A percentile compares a stretch with the other conserved stretches of the same genome.
These are phyloP conservation scores for Lotus japonicus DNA, from an alignment of 306 rosid genomes.

Conservation along the genomic window DNA sequence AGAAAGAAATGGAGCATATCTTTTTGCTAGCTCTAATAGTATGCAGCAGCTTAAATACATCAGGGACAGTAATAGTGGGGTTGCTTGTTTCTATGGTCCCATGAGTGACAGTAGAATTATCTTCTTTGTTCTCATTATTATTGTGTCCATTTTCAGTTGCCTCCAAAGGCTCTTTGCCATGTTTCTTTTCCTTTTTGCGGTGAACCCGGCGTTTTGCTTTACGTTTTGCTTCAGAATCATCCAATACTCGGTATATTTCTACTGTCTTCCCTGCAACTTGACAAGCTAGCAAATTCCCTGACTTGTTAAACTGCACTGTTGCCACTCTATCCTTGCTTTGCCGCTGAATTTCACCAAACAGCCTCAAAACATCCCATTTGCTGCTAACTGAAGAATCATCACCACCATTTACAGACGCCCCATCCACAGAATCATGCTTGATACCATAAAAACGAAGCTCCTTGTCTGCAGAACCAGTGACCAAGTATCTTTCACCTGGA, in stretches of 20 bases:
- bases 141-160: slow-evolving; percentile 37
- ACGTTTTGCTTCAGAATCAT: slow-evolving; percentile 70
- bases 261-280: slow-evolving; percentile 87
- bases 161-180: slow-evolving; percentile 42
- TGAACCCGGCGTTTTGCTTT: slow-evolving; percentile 84
- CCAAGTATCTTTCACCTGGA: slow-evolving; percentile 64
- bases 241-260: slow-evolving; percentile 76
- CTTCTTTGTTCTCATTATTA: slow-evolving; percentile 39
- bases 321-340: slow-evolving; percentile 87
- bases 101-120: slow-evolving; percentile 8
- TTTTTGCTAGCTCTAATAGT: slow-evolving; percentile 79
- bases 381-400: slow-evolving; percentile 38
- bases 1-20: slow-evolving; percentile 84
- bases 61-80: slow-evolving; percentile 48
- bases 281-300: slow-evolving; percentile 81
- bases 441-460: slow-evolving; percentile 77
- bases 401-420: slow-evolving; percentile 32
- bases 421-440: slow-evolving; percentile 44
- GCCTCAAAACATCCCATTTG: slow-evolving; percentile 74
- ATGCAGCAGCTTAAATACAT: slow-evolving; percentile 82
- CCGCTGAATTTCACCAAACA: slow-evolving; percentile 80
- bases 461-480: slow-evolving; percentile 81
- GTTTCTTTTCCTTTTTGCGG: slow-evolving; percentile 80
- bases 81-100: slow-evolving; percentile 15
- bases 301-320: slow-evolving; percentile 69